These are phyloP conservation scores for Suaeda aralocaspica DNA, from an alignment of 148 eudicot genomes.

Conservation along the genomic window DNA sequence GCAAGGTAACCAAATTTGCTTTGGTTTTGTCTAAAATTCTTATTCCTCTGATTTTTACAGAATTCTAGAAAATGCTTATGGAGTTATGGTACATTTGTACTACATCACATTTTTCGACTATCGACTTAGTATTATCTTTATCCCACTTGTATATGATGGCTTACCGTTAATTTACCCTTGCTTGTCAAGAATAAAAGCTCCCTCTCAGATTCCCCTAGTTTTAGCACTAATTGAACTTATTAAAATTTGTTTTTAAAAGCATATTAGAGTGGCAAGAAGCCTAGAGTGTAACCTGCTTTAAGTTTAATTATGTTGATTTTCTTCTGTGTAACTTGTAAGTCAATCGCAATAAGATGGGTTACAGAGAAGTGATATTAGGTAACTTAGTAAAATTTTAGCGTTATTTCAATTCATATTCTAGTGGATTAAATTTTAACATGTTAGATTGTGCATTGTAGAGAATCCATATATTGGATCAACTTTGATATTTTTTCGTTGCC, in stretches of 20 bases:
- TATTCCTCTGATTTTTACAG: too few relatives aligned
- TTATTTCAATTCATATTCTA: neutral
- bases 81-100: neutral
- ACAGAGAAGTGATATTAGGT: neutral
- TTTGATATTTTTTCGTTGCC: neutral
- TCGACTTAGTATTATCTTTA: neutral
- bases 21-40: neutral
- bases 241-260: neutral
- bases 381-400: neutral
- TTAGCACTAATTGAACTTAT: neutral
- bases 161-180: neutral
- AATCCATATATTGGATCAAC: neutral
- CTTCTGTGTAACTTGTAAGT: neutral
- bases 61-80: neutral
- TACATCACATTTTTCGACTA: neutral
- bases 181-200: neutral
- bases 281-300: neutral
- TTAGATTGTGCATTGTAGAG: too few relatives aligned
- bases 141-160: neutral
- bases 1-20: slow-evolving; percentile 28
- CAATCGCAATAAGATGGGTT: neutral
- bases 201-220: neutral
- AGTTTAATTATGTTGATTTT: neutral
- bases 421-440: neutral
- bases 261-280: neutral